Evolutionary conservation across 2,329 filamentous ascomycete species (phyloP), one percentile per base, ranked within the genome.

Genomic region (Penicillium sp.): DNA sequence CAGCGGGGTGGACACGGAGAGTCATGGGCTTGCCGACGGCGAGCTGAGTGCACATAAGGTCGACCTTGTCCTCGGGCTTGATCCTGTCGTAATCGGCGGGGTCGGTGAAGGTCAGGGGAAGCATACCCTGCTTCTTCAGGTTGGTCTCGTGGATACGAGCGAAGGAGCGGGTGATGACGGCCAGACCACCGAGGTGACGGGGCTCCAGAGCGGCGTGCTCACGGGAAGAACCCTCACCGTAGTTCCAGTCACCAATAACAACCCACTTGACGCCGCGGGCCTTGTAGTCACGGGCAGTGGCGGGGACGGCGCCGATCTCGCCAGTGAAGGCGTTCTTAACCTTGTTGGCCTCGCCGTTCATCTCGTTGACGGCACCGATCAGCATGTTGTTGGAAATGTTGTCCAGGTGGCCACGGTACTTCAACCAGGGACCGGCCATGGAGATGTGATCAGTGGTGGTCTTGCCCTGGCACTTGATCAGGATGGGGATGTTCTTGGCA

Each of bases 81-180:
- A 99, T 92, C 84, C 90, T 95, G 76, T 99, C 94, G 77, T 99
- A 99, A 77, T 99, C 94, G 73, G 88, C 92, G 51, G 92, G 92
- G 72, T 97, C 86, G 52, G 85, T 78, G 80, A 99, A 99, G 67
- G 92, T 97, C 62, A 99, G 84, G 69, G 94, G 94, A 79, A 99
- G 89, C 92, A 99, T 96, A 79, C 94, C 94, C 85, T 99, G 94
- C 88, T 99, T 99, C 90, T 99, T 99, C 81, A 99, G 79, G 85
- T 99, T 99, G 81, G 94, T 99, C 84, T 99, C 94, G 84, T 99
- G 94, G 72, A 99, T 99, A 88, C 94, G 94, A 69, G 94, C 94
- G 73, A 99, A 99, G 61, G 85, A 90, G 72, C 90, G 88, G 71
- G 88, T 92, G 74, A 99, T 95, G 81, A 99, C 96, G 69, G 92